Base-by-base conservation (phyloP, 768 basidiomycete species). In the Auricularia sp. region DNA sequence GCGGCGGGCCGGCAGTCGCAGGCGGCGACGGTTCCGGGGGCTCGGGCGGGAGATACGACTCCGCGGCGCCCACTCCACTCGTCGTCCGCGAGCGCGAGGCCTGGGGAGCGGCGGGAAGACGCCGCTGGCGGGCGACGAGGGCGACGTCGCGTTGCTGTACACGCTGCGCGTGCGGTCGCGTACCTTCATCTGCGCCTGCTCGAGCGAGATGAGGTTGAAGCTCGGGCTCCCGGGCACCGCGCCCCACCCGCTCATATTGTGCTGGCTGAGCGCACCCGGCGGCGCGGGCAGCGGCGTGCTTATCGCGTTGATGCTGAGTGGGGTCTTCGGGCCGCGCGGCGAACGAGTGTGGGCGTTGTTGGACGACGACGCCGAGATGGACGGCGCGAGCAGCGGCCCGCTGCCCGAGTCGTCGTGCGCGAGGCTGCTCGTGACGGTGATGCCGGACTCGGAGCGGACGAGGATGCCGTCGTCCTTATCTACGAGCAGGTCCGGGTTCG, bases 141-240 rank as follows among this genome's bases (percentile, higher is more conserved):
- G 47, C 54, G 53, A 53, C 18, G 43, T 36, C 51, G 53, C 34
- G 56, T 8, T 51, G 72, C 72, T 3, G 81, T 81, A n/a, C 42
- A 74, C 75, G 68, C 78, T 82, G 61, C 87, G 83, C 56, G 82
- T 77, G 61, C 87, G 83, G 71, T 87, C 80, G 64, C 78, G 74
- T 3, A 73, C 76, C 64, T 76, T 84, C 12, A 85, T 88, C 68
- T 89, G 84, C 3, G 90, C 90, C 75, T 92, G 88, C 70, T 91
- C 87, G 62, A 91, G 77, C 3, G 88, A 83, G 61, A 91, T 91
- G 44, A 92, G 80, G 36, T 82, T 78, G 67, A 90, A 85, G 16
- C 82, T 75, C 23, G 84, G 80, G 39, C 59, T 64, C 59, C 59
- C 47, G 59, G 64, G 23, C 29, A 29, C 56, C 34, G 23, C 29